Evolutionary conservation across 352 stramenopile genomes (phyloP), one percentile per base, ranked within the genome.

Genomic region (Blastocystis sp.): DNA sequence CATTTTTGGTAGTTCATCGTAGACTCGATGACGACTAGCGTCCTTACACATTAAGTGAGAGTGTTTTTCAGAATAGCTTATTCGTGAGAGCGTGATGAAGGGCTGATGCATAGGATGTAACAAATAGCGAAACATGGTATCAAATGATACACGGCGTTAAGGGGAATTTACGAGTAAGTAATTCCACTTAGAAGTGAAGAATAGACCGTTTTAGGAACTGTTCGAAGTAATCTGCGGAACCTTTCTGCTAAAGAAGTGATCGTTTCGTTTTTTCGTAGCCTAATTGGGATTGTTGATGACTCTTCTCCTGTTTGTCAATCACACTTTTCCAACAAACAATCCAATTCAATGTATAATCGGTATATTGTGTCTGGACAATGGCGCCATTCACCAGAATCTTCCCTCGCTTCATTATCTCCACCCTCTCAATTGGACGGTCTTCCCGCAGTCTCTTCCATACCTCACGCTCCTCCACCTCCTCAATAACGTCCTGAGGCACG

Each of bases 51-150:
- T 18, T 79, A 45, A 79, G 56, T 56, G 68, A 79, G 43, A 79
- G 26, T 20, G 34, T 79, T 45, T 79, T 79, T 79, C 56, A 79
- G 6, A 61, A 50, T 8, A 62, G 56, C 34, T 29, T 79, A 61
- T 79, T 37, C 34, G 68, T 79, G 56, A 45, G 13, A 7, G 23
- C 56, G 0, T 34, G 7, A 5, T 23, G 15, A 62, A 20, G 26
- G 4, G 3, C 20, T 79, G 26, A 79, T 34, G 5, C 9, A 0
- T 55, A 79, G 68, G 68, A 79, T 20, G 34, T 79, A 3, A 63
- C 18, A 13, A 79, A 79, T 79, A 45, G 29, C 13, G 68, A 79
- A 29, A 45, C 50, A 18, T 79, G 68, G 68, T 79, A 79, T 79
- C 43, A 79, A 26, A 45, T 45, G 23, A 55, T 79, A 26, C 34